Evolutionary conservation across 805 yeast species (phyloP), one percentile per base, ranked within the genome.

Genomic region (Pichia paraexigua): DNA sequence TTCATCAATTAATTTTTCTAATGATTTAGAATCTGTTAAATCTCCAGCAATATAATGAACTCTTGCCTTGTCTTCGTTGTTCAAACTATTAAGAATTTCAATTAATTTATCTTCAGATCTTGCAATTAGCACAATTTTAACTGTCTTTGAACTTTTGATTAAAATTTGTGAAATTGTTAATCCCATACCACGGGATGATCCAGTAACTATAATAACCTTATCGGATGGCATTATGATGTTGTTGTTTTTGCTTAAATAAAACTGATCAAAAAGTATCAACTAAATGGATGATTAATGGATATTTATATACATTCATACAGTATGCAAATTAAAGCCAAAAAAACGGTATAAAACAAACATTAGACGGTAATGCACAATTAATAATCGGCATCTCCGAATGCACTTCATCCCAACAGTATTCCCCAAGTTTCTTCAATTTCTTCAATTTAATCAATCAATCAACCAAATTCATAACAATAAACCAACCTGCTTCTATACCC

Each of bases 171-270:
- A 87, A 58, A 85, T 80, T 1, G 90, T 76, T 20, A 74, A 77
- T 3, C 99, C 99, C 62, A 92, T 85, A 8, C 97, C 95, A 63
- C 79, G 75, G 1, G 88, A 82, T 5, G 81, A 83, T 42, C 88
- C 87, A 0, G 87, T 81, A 3, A 82, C 74, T 11, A 77, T 61
- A 12, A 74, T 73, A 44, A 51, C 51, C 40, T 39, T 50, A 8
- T 17, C 20, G 11, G 27, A 32, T 2, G 46, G n/a, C 53, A 50
- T 49, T 20, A n/a, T 41, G 2, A 13, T 15, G 3, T 40, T n/a
- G n/a, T n/a, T n/a, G n/a, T 41, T 18, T 24, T 15, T 45, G 41
- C 30, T 30, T 21, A 30, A 10, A 2, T 25, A 24, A 18, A 42
- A 30, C 5, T 2, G n/a, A 13, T 13, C 17, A 12, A 30, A 13